Conservation (phyloP, 1,284 basidiomycete genomes). For the Mycosarcoma maydis region DNA sequence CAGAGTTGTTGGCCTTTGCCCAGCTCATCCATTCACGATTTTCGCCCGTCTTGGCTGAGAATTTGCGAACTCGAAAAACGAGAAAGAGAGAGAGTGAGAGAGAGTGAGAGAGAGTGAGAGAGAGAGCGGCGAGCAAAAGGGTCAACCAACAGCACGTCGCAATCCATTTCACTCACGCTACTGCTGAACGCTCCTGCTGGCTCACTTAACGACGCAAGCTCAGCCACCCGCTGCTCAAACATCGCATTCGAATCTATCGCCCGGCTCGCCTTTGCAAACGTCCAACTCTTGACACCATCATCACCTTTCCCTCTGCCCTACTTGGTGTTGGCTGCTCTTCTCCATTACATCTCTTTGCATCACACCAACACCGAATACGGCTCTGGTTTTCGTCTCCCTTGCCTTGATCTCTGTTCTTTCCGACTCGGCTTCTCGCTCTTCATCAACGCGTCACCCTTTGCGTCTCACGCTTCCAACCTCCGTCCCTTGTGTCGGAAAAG, state of each 20-base stretch:
- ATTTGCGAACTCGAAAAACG: not conserved
- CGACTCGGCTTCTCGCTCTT: slow-evolving; percentile 7
- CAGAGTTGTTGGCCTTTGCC: not conserved
- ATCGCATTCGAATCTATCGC: slow-evolving; percentile 21
- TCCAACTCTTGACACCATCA: slow-evolving; percentile 24
- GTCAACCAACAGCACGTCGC: no score
- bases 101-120: not conserved
- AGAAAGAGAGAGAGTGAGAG: not conserved
- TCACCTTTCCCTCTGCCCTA: not conserved
- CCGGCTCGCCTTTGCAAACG: not conserved
- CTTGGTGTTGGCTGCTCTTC: slow-evolving; percentile 9
- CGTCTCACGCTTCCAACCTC: slow-evolving; percentile 2
- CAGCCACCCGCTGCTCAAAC: slow-evolving; percentile 4
- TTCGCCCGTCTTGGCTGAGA: not conserved
- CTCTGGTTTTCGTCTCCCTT: not conserved
- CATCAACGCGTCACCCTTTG: slow-evolving; percentile 15
- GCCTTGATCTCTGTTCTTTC: not conserved
- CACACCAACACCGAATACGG: slow-evolving; percentile 3
- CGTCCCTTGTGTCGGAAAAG: no score
- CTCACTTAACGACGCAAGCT: slow-evolving; percentile 2
- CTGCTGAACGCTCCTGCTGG: no score
- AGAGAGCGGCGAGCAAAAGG: no score
- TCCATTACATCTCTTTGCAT: slow-evolving; percentile 5
- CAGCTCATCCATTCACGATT: no score
- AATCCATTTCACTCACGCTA: no score